Base-by-base conservation (phyloP, 1,139 yeast genomes). In the Debaryomyces nepalensis region DNA sequence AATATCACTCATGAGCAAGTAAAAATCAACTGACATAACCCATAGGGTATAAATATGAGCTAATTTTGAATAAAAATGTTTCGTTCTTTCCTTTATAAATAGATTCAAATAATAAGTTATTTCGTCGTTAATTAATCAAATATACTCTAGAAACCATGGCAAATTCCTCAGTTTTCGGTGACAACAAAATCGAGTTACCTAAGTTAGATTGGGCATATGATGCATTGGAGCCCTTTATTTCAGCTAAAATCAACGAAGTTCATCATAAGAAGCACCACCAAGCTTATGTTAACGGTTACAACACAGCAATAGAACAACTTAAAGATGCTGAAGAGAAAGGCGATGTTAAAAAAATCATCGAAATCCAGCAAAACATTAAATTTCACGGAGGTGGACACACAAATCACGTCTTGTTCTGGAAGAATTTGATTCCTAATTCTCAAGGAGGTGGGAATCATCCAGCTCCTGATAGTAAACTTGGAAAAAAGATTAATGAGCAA, bases 331-430 rank as follows among this genome's bases (percentile, higher is more conserved):
- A 61, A 45, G 54, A 59, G 33, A 63, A 65, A 41, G 72, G 71
- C 7, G 73, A 70, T 42, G 69, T 70, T 41, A 64, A 62, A 49
- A 60, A 62, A 44, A 61, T 69, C 45, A 58, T 70, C 35, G 70
- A 60, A 43, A 59, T 68, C 48, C 70, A 67, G 45, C 67, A 69
- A 47, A 58, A 59, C 45, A 68, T 71, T 61, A 70, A 69, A 47
- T 71, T 71, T 61, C 69, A 69, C 48, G 75, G 74, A 41, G 76
- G 76, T 38, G 76, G 77, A 24, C 68, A 70, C 59, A 66, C 70
- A 42, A 71, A 71, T 63, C 76, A 71, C 48, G 61, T 66, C 40
- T 62, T 70, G 47, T 70, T 70, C 61, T 71, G 75, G 75, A 70
- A 70, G 54, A 68, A 61, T 48, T 68, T 71, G 58, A 65, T 73